phyloP scores from a whole-genome alignment of 768 basidiomycete genomes.

The Suillus subluteus region DNA sequence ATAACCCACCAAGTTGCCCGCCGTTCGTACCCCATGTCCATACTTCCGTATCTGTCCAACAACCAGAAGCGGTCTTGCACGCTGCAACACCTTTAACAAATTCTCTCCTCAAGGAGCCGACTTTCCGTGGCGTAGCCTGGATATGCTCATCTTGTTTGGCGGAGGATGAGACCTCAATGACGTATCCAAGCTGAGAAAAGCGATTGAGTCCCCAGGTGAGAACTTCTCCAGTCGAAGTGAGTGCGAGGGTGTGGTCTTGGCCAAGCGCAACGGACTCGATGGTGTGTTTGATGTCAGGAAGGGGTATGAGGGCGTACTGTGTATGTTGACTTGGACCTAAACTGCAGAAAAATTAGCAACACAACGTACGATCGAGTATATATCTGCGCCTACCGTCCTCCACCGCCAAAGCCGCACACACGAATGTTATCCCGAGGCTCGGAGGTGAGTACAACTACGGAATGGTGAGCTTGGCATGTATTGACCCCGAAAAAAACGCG shows the following conservation, averaged over 20 bases:
- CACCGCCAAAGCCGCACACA: slow-evolving; percentile 88
- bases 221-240: slow-evolving; percentile 82
- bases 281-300: slow-evolving; percentile 52
- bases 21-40: slow-evolving; percentile 94
- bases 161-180: slow-evolving; percentile 57
- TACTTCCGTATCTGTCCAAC: slow-evolving; percentile 76
- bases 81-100: slow-evolving; percentile 82
- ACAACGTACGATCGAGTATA: background rate
- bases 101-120: slow-evolving; percentile 82
- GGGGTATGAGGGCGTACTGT: slow-evolving; percentile 69
- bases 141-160: slow-evolving; percentile 69
- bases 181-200: slow-evolving; percentile 88
- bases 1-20: slow-evolving; percentile 81
- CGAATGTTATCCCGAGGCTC: slow-evolving; percentile 76
- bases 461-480: background rate
- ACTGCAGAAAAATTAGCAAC: slow-evolving; percentile 38
- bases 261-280: slow-evolving; percentile 79
- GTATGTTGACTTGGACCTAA: slow-evolving; percentile 79
- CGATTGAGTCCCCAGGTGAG: slow-evolving; percentile 91
- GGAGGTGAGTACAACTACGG: slow-evolving; percentile 64
- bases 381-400: slow-evolving; percentile 65
- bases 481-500: slow-evolving; percentile 26
- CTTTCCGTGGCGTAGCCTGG: slow-evolving; percentile 75
- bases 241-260: slow-evolving; percentile 91
- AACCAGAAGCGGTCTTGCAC: slow-evolving; percentile 83